Evolutionary conservation across 1,284 basidiomycete species (phyloP).

Genomic region (Leccinum fallax): DNA sequence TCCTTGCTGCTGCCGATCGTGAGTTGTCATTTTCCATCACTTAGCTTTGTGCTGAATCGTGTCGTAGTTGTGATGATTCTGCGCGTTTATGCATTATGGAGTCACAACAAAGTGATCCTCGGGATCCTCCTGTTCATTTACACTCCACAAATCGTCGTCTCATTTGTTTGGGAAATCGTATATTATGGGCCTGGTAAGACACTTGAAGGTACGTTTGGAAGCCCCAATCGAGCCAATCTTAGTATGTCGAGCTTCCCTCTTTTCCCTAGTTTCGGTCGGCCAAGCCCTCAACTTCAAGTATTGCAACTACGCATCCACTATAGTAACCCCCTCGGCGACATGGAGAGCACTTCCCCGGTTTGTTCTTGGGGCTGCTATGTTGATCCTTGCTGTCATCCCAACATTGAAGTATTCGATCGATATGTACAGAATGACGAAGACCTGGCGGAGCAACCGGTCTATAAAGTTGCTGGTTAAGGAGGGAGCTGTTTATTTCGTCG

Average conservation of each 20-base stretch:
- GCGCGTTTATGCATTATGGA: not conserved
- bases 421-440: not conserved
- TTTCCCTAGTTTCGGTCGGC: not conserved
- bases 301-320: not conserved
- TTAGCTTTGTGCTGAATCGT: not conserved
- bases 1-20: not conserved
- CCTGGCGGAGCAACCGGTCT: not conserved
- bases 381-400: not conserved
- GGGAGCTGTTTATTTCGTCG: not conserved
- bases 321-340: not conserved
- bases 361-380: not conserved
- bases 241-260: not conserved
- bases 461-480: not conserved
- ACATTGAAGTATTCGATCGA: not conserved
- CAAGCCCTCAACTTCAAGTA: not conserved
- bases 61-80: not conserved
- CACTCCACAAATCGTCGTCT: not conserved
- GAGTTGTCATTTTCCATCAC: not conserved
- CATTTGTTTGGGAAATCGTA: not conserved
- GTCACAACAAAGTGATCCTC: not conserved
- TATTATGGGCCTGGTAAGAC: not conserved
- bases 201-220: not conserved
- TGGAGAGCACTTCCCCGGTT: not conserved
- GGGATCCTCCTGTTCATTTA: not conserved
- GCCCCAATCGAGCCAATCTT: not conserved